Percentiles rank a stretch among this genome's conserved stretches.
These are phyloP conservation scores for Cordyceps militaris DNA, from an alignment of 2,329 filamentous ascomycete genomes.

Conservation along the genomic window DNA sequence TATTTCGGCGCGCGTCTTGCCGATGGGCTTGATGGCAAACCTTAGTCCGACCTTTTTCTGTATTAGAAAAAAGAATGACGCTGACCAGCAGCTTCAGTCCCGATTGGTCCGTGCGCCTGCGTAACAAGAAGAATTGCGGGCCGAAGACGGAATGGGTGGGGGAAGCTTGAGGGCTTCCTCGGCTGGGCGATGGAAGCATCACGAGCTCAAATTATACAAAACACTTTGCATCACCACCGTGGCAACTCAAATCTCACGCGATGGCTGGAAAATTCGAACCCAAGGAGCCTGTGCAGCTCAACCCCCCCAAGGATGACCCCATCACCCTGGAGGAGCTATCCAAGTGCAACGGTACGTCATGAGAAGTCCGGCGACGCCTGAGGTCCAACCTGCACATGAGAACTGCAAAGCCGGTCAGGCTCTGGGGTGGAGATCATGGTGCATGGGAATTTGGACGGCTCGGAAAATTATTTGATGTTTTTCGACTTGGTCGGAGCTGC, in stretches of 20 bases:
- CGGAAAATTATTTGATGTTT: too few species aligned
- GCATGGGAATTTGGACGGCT: too few species aligned
- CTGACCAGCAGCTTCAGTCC: background rate
- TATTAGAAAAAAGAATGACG: constrained; percentile 2
- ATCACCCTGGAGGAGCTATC: constrained; percentile 76
- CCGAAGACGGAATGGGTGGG: constrained; percentile 5
- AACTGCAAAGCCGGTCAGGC: background rate
- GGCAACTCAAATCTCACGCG: constrained; percentile 14
- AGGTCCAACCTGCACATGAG: background rate
- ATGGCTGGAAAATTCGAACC: constrained; percentile 69
- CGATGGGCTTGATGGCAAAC: background rate
- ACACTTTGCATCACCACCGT: background rate
- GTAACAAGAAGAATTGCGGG: constrained; percentile 7
- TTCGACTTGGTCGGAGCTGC: background rate
- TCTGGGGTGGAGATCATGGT: background rate
- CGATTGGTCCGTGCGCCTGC: background rate
- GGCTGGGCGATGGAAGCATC: background rate
- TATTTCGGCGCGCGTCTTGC: background rate
- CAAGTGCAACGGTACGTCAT: constrained; percentile 68
- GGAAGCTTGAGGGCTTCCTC: constrained; percentile 9
- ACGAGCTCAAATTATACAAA: constrained; percentile 4
- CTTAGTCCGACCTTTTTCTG: constrained; percentile 1
- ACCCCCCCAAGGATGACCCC: constrained; percentile 78
- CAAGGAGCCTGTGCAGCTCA: constrained; percentile 66
- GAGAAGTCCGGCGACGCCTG: background rate